These are phyloP conservation scores for Lactarius indigo DNA, from an alignment of 768 basidiomycete genomes.

Conservation along the genomic window DNA sequence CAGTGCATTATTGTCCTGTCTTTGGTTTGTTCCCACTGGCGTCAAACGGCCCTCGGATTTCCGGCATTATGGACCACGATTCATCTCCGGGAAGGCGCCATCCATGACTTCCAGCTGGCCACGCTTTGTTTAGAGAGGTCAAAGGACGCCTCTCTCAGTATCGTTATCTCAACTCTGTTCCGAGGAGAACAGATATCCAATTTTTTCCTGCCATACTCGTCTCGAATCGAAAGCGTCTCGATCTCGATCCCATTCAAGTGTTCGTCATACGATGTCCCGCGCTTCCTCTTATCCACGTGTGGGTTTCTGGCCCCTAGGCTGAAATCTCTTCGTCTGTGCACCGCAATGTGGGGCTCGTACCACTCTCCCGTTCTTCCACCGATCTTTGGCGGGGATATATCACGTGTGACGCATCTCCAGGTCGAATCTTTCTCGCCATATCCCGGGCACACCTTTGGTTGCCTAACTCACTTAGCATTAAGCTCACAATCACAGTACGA, in stretches of 20 bases:
- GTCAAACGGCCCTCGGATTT: slow-evolving; percentile 25
- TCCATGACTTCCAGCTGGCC: slow-evolving; percentile 26
- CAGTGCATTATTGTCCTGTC: slow-evolving; percentile 21
- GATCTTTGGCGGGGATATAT: slow-evolving; percentile 25
- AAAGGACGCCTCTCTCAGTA: slow-evolving; percentile 21
- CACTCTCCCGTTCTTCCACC: slow-evolving; percentile 19
- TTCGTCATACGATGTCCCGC: slow-evolving; percentile 22
- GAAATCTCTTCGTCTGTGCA: slow-evolving; percentile 23
- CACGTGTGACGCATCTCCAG: slow-evolving; percentile 25
- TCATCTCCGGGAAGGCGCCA: slow-evolving; percentile 24
- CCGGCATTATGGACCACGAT: slow-evolving; percentile 25
- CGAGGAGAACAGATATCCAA: slow-evolving; percentile 25
- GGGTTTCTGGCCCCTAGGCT: slow-evolving; percentile 22
- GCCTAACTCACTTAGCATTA: slow-evolving; percentile 26
- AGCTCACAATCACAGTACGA: slow-evolving; percentile 26
- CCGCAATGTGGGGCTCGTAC: slow-evolving; percentile 26
- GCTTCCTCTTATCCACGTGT: slow-evolving; percentile 23
- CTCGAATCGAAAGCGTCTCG: slow-evolving; percentile 23
- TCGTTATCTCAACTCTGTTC: slow-evolving; percentile 24
- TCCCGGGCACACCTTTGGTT: slow-evolving; percentile 22
- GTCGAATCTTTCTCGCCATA: slow-evolving; percentile 27
- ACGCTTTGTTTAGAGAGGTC: slow-evolving; percentile 25
- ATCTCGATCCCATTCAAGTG: slow-evolving; percentile 23
- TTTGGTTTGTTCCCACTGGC: slow-evolving; percentile 26
- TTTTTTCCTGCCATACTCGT: slow-evolving; percentile 23